These are phyloP conservation scores for Pseudogymnoascus sp. DNA, from an alignment of 2,329 filamentous ascomycete species.

Conservation along the genomic window DNA sequence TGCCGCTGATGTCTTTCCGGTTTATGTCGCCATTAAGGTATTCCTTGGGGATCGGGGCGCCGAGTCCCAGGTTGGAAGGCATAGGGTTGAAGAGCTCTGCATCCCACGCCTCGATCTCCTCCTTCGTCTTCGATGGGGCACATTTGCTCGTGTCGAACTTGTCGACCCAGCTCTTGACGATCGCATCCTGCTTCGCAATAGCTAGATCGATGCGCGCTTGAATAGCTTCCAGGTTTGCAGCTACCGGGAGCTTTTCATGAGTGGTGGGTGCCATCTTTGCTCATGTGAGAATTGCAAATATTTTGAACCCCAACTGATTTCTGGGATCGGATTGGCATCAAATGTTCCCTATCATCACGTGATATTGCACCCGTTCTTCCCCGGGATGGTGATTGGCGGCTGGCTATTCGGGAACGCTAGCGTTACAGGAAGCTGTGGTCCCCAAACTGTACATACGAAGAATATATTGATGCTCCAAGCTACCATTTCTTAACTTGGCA, in stretches of 20 bases:
- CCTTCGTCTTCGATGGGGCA: slow-evolving; percentile 24
- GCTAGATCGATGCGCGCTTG: slow-evolving; percentile 28
- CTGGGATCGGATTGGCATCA: background rate
- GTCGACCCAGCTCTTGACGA: slow-evolving; percentile 27
- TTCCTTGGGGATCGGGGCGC: slow-evolving; percentile 26
- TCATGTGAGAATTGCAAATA: slow-evolving; percentile 2
- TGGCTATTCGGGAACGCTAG: slow-evolving; percentile 2
- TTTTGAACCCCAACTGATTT: background rate
- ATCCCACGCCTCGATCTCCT: slow-evolving; percentile 29
- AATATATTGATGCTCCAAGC: slow-evolving; percentile 7
- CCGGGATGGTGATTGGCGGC: background rate
- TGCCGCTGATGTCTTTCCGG: slow-evolving; percentile 19
- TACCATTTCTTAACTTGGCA: slow-evolving; percentile 21
- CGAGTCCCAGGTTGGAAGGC: slow-evolving; percentile 27
- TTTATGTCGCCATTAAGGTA: slow-evolving; percentile 25
- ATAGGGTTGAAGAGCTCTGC: slow-evolving; percentile 23
- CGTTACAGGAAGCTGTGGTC: slow-evolving; percentile 8
- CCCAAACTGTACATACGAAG: slow-evolving; percentile 10
- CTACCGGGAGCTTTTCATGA: slow-evolving; percentile 3
- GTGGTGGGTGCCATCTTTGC: background rate
- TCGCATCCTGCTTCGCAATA: slow-evolving; percentile 27
- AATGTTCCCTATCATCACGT: slow-evolving; percentile 6
- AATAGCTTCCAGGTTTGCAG: slow-evolving; percentile 23
- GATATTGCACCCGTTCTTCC: background rate
- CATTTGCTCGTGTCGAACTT: slow-evolving; percentile 1